Evolutionary conservation across 148 eudicot species (phyloP), one percentile per base, ranked within the genome.

Genomic region (Fagopyrum esculentum): DNA sequence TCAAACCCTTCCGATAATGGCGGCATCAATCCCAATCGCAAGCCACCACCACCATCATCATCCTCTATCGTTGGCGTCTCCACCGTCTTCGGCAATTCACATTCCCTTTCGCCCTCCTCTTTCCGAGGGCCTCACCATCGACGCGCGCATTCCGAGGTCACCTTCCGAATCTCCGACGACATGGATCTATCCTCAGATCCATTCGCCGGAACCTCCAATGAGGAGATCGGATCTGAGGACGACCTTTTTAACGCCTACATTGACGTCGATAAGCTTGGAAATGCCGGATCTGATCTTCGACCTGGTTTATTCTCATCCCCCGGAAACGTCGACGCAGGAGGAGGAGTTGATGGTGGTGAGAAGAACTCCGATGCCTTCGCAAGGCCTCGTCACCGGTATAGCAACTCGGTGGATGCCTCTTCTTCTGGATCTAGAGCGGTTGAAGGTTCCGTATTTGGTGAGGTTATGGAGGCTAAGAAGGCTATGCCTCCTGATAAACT

Each of bases 181-280:
- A 84, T 82, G 82, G 87, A 81, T 77, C 78, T 82, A 52, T 85
- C 82, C 73, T 81, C 83, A 69, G 82, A 82, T 73, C 84, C 83
- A 17, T 79, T 77, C 69, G 59, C 76, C 60, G 82, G 81, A 29
- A 59, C 82, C 59, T 83, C 78, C 55, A 63, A 81, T n/a, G 80
- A 81, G 71, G 82, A 83, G 45, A 75, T 78, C 56, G 87, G 81
- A 84, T 82, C 83, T 46, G 84, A 83, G 55, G 86, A 84, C 44
- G 89, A 88, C 84, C 86, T 88, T 43, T 80, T 86, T 71, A 82
- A 78, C 75, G 81, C 84, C 74, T 87, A 83, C 81, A 86, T 85
- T 57, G 87, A 84, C 75, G 74, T 84, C 17, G 81, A 82, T 22
- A 83, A 86, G 75, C 81, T 86, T 26, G 71, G 71, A 17, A 17